A percentile compares a stretch with the other conserved stretches of the same genome.
These are phyloP conservation scores for Chimonanthus praecox DNA, from an alignment of 164 flowering plant species.

Conservation along the genomic window DNA sequence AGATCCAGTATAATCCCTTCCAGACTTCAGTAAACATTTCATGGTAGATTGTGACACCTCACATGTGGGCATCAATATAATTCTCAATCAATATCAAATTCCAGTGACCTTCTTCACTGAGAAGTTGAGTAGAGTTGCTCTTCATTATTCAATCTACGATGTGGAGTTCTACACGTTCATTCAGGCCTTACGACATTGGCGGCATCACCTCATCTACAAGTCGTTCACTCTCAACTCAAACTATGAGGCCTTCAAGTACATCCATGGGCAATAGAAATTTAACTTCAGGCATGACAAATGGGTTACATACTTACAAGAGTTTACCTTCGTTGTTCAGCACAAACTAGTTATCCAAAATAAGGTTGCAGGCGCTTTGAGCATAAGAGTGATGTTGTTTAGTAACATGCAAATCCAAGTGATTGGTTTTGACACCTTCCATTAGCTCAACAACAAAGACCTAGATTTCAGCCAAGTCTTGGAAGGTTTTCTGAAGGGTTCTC, in stretches of 20 bases:
- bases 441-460: too few relatives aligned
- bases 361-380: background rate
- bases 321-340: background rate
- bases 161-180: background rate
- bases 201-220: background rate
- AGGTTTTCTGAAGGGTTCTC: too few relatives aligned
- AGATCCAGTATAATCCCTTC: background rate
- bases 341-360: background rate
- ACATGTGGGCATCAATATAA: background rate
- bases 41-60: background rate
- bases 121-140: background rate
- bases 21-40: background rate
- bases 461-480: too few relatives aligned
- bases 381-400: background rate
- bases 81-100: background rate
- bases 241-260: background rate
- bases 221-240: background rate
- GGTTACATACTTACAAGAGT: background rate
- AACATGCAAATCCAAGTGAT: too few relatives aligned
- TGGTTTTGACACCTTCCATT: too few relatives aligned
- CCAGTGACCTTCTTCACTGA: background rate
- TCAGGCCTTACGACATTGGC: background rate
- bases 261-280: background rate
- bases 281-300: background rate
- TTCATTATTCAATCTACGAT: background rate